Conservation (phyloP, 1,284 basidiomycete genomes). For the Xanthoconium separans region DNA sequence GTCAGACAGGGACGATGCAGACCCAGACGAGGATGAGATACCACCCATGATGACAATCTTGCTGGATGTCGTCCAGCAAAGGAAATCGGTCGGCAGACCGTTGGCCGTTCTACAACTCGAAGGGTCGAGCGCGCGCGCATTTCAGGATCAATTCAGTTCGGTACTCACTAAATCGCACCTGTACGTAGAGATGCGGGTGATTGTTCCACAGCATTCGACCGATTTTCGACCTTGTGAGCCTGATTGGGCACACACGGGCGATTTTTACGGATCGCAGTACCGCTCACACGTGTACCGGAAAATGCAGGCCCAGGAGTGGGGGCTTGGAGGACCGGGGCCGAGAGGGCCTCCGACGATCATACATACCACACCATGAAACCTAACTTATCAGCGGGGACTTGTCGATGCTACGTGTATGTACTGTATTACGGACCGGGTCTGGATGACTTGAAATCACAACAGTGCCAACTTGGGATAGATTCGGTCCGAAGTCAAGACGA, state of each 20-base stretch:
- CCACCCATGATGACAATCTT: conserved; percentile 31
- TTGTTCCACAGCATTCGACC: conserved; percentile 14
- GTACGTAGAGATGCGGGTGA: conserved; percentile 27
- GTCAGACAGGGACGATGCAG: conserved; percentile 30
- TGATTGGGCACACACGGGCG: conserved; percentile 28
- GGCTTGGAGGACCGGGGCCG: conserved; percentile 20
- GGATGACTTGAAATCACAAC: background rate
- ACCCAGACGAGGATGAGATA: conserved; percentile 32
- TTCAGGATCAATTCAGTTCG: conserved; percentile 28
- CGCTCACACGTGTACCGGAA: conserved; percentile 33
- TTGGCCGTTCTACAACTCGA: conserved; percentile 27
- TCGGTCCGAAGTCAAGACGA: background rate
- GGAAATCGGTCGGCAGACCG: conserved; percentile 32
- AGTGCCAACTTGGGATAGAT: background rate
- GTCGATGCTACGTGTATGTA: conserved; percentile 13
- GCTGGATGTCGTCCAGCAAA: conserved; percentile 33
- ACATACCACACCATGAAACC: conserved; percentile 24
- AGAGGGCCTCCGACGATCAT: conserved; percentile 29
- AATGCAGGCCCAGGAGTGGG: conserved; percentile 31
- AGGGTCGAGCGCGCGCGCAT: conserved; percentile 21
- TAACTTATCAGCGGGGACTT: conserved; percentile 3
- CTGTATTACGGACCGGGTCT: background rate
- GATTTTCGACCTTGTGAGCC: conserved; percentile 24
- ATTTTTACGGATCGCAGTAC: conserved; percentile 32
- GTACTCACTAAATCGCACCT: conserved; percentile 29